Evolutionary conservation across 805 yeast species (phyloP).

Genomic region (Hanseniaspora valbyensis): DNA sequence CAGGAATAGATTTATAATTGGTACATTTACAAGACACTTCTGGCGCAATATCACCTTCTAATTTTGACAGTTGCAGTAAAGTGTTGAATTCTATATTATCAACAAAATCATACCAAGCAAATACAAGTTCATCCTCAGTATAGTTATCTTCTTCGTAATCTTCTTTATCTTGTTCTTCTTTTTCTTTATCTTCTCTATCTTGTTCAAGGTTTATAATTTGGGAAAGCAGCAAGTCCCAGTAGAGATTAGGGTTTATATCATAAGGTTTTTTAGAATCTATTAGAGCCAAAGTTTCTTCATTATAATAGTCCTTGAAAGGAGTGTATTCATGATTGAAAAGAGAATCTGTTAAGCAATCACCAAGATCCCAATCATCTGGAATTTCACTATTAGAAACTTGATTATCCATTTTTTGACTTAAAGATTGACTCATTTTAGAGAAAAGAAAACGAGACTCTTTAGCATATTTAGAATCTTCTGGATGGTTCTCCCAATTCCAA

Average conservation of each 20-base stretch:
- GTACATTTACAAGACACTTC: not conserved
- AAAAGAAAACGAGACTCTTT: no score
- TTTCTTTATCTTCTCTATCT: no score
- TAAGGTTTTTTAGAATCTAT: conserved; percentile 3
- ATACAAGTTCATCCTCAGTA: conserved; percentile 28
- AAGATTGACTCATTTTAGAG: no score
- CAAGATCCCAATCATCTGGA: no score
- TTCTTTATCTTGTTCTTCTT: no score
- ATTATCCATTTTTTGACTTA: no score
- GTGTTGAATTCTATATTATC: conserved; percentile 36
- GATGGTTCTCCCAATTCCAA: no score
- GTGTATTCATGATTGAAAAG: conserved; percentile 1
- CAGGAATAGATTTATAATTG: conserved; percentile 1
- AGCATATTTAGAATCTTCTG: no score
- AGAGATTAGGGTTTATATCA: conserved; percentile 7
- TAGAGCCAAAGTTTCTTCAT: not conserved
- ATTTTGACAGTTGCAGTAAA: not conserved
- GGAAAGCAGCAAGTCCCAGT: conserved; percentile 6
- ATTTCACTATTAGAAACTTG: no score
- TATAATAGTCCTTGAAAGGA: conserved; percentile 2
- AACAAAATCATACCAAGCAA: conserved; percentile 52
- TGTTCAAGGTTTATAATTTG: not conserved
- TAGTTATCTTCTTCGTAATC: no score
- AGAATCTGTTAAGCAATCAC: not conserved
- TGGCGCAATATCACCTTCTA: not conserved